phyloP scores from a whole-genome alignment of 768 basidiomycete genomes.

The Phlebiopsis flavidoalba region DNA sequence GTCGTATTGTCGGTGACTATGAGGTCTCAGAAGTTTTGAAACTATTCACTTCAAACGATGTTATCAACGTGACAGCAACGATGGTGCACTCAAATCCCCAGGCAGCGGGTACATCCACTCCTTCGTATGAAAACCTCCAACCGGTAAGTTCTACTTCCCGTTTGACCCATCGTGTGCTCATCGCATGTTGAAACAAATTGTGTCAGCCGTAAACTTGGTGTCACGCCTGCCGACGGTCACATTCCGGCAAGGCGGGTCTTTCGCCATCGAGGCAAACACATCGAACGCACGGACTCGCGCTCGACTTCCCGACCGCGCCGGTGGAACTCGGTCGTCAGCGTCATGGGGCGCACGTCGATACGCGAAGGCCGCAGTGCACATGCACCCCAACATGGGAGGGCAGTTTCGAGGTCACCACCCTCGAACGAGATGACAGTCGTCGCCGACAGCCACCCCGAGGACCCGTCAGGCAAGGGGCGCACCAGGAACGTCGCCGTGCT shows the following conservation, averaged over 20 bases:
- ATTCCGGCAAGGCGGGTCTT: conserved; percentile 22
- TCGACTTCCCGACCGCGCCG: conserved; percentile 30
- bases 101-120: conserved; percentile 18
- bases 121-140: conserved; percentile 36
- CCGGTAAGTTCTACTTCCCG: conserved; percentile 28
- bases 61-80: conserved; percentile 33
- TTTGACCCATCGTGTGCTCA: not conserved
- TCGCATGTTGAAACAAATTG: conserved; percentile 11
- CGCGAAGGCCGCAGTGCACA: conserved; percentile 25
- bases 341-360: conserved; percentile 31
- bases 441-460: conserved; percentile 1
- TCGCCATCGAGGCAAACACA: conserved; percentile 27
- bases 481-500: not conserved
- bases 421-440: conserved; percentile 7
- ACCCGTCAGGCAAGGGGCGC: conserved; percentile 18
- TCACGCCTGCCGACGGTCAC: conserved; percentile 1
- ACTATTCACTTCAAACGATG: conserved; percentile 34
- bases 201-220: conserved; percentile 15
- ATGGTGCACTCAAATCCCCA: conserved; percentile 27
- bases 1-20: conserved; percentile 40
- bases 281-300: conserved; percentile 28
- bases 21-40: conserved; percentile 30
- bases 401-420: conserved; percentile 23
- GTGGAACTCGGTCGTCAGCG: conserved; percentile 27
- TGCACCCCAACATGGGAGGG: conserved; percentile 38